These are phyloP conservation scores for Metschnikowia vanudenii DNA, from an alignment of 805 yeast genomes.

Conservation along the genomic window DNA sequence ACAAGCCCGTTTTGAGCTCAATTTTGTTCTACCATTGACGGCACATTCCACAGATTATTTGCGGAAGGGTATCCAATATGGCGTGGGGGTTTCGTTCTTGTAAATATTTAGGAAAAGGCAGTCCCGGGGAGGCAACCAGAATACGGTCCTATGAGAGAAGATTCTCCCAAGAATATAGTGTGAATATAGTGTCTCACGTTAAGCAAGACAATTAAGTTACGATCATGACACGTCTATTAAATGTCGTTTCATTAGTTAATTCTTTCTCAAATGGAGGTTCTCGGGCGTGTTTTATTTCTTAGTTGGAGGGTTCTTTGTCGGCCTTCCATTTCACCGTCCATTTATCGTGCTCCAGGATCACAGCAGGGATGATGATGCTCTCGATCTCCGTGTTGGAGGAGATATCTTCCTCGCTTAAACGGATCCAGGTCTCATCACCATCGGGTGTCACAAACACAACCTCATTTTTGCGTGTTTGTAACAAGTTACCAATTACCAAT, in stretches of 20 bases:
- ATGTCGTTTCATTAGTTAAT: too few species aligned
- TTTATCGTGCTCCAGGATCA: constrained; percentile 56
- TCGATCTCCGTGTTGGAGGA: constrained; percentile 62
- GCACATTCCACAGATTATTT: constrained; percentile 45
- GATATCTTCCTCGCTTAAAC: constrained; percentile 43
- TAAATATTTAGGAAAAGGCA: too few species aligned
- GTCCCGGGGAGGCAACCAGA: too few species aligned
- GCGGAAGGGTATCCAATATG: constrained; percentile 57
- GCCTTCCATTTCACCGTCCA: constrained; percentile 47
- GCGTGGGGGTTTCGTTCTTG: constrained; percentile 58
- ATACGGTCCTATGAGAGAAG: too few species aligned
- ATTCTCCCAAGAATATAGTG: too few species aligned
- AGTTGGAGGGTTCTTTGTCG: not conserved
- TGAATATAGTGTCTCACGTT: not conserved
- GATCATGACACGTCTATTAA: not conserved
- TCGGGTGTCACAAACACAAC: constrained; percentile 77
- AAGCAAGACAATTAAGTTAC: too few species aligned
- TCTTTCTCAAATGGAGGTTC: too few species aligned
- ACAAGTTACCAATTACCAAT: constrained; percentile 87
- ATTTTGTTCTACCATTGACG: constrained; percentile 50
- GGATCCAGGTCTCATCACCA: constrained; percentile 48
- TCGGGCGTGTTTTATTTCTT: too few species aligned
- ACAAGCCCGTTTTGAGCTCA: constrained; percentile 56
- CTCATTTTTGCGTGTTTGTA: constrained; percentile 83
- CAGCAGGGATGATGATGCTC: constrained; percentile 74